Evolutionary conservation across 768 basidiomycete genomes (phyloP), one percentile per base, ranked within the genome.

Genomic region (Pisolithus sp.): DNA sequence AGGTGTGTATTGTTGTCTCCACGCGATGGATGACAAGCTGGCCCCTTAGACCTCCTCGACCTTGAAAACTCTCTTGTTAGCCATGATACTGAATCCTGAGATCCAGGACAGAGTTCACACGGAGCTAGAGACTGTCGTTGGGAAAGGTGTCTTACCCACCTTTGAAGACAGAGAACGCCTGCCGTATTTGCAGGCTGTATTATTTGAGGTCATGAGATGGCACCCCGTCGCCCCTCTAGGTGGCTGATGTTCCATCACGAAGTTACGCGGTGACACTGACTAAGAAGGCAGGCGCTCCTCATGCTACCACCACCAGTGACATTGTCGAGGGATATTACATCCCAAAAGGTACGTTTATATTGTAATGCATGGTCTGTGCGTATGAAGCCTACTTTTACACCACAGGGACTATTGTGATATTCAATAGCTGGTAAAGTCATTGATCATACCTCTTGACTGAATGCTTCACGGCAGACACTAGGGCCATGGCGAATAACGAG

Each of bases 401-500:
- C 7, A 8, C 9, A 45, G 43, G 21, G 20, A 18, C 43, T 12
- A 45, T 26, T 45, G 43, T 45, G 15, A 24, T 45, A 30, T 17
- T 45, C 24, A 45, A 45, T 28, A 7, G n/a, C 2, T 45, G 43
- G 43, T 45, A 45, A 13, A 13, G n/a, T n/a, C 17, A 15, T 9
- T 45, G 1, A 13, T n/a, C 24, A 21, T 18, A n/a, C 15, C 4
- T 18, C 8, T 12, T 18, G 5, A 28, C 15, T 18, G 13, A 5
- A 6, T n/a, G 26, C 7, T 37, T 20, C 10, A 8, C 40, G 20
- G 12, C 10, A 18, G 10, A 4, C 5, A 7, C 5, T 34, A 69
- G 73, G 73, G 67, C 68, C 1, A 66, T 74, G 56, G 61, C 69
- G 1, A 69, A 72, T 49, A 68, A 76, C 44, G 66, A 70, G 34